These are phyloP conservation scores for Penicillium egyptiacum DNA, from an alignment of 495 filamentous ascomycete genomes.

Conservation along the genomic window DNA sequence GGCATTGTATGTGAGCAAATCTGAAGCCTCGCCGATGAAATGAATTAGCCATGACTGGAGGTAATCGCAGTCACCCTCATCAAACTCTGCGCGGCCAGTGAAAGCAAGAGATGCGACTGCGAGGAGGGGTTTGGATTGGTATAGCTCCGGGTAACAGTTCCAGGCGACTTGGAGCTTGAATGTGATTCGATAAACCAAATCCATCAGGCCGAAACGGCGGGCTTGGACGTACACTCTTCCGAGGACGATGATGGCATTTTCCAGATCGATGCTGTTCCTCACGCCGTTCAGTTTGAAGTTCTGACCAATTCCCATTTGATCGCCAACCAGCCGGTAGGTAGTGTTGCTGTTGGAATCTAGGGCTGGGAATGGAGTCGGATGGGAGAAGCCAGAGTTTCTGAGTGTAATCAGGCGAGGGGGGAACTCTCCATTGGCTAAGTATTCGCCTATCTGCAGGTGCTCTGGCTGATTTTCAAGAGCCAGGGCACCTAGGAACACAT, in stretches of 20 bases:
- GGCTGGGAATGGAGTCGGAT: neutral
- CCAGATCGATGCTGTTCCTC: conserved; percentile 1
- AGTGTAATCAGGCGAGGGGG: conserved; percentile 7
- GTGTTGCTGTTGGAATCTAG: neutral
- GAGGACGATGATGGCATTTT: conserved; percentile 4
- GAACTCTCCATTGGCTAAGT: conserved; percentile 4
- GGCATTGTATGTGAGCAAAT: conserved; percentile 14
- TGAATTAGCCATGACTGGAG: conserved; percentile 21
- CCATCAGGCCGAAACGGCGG: neutral
- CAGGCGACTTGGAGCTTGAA: conserved; percentile 26
- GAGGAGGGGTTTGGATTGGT: conserved; percentile 14
- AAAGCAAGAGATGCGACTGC: conserved; percentile 3
- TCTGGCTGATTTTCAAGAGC: neutral
- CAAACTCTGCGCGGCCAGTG: neutral
- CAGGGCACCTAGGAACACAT: neutral
- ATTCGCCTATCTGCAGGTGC: conserved; percentile 4
- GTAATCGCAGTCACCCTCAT: conserved; percentile 4
- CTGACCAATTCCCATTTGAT: conserved; percentile 1
- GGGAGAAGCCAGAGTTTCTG: neutral
- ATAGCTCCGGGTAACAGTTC: conserved; percentile 24
- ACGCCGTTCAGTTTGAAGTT: conserved; percentile 5
- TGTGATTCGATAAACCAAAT: conserved; percentile 12
- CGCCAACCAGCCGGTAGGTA: conserved; percentile 1
- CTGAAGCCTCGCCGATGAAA: conserved; percentile 20
- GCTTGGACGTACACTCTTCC: conserved; percentile 18